A percentile compares a stretch with the other conserved stretches of the same genome.
These are phyloP conservation scores for Primulina tabacum DNA, from an alignment of 257 asterid species.

Conservation along the genomic window DNA sequence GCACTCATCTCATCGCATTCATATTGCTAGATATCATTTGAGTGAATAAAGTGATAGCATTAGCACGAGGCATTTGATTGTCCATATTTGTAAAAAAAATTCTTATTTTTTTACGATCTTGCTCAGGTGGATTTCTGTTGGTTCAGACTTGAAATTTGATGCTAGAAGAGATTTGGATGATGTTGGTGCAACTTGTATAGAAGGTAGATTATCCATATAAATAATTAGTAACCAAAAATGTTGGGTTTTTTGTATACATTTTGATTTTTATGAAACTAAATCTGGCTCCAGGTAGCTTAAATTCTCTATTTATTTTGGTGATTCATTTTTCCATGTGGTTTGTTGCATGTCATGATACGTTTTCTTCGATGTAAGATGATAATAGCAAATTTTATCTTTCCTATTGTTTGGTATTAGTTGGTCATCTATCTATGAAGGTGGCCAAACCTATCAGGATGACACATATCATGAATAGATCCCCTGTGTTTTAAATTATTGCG, in stretches of 20 bases:
- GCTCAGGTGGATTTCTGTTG: constrained; percentile 97
- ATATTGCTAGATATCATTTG: constrained; percentile 20
- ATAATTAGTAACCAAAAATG: constrained; percentile 14
- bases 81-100: neutral
- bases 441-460: constrained; percentile 21
- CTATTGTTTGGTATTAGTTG: constrained; percentile 10
- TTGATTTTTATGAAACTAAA: constrained; percentile 11
- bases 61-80: constrained; percentile 5
- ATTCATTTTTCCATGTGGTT: neutral
- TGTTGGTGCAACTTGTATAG: constrained; percentile 77
- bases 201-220: constrained; percentile 49
- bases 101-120: constrained; percentile 27
- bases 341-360: constrained; percentile 1
- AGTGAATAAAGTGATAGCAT: constrained; percentile 14
- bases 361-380: constrained; percentile 13
- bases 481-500: neutral
- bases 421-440: neutral
- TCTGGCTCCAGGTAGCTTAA: constrained; percentile 1
- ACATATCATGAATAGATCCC: constrained; percentile 6
- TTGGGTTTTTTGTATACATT: constrained; percentile 1
- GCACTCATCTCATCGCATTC: constrained; percentile 15
- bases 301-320: constrained; percentile 8
- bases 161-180: constrained; percentile 94
- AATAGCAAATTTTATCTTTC: constrained; percentile 10
- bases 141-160: constrained; percentile 94